Base-by-base conservation (phyloP, 345 rosid species). In the Hibiscus tridactylites region DNA sequence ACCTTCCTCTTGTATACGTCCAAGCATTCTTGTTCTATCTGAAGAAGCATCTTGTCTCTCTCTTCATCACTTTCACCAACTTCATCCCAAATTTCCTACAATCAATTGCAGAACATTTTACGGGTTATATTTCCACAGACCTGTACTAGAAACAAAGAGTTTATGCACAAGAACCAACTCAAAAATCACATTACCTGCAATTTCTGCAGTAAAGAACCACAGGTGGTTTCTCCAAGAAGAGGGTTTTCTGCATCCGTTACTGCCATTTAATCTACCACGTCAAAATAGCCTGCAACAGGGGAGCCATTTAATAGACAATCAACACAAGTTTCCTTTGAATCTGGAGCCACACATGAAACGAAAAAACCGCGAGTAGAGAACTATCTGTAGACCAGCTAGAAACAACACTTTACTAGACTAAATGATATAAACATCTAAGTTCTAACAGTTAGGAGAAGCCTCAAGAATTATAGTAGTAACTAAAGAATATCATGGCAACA, bases 11-110 rank as follows among this genome's bases (percentile, higher is more conserved):
- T 91, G 80, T 94, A 92, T 35, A 90, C 97, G 79, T 94, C 97
- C 29, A 94, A 81, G 79, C 97, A 94, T 72, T 94, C 99, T 56
- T 88, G 88, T 78, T 92, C 97, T 77, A 91, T 88, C 77, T 86
- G 97, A 74, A 94, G 95, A 76, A 94, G 92, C 91, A 90, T 79
- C 84, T 85, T 94, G 81, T 94, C 97, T 73, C 99, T 81, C 61
- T 94, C 93, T 68, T 91, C 99, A 19, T 94, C 99, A 61, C 78
- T 85, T 83, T 91, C 97, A 71, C 97, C 99, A 73, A 94, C 99
- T 78, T 94, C 99, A 84, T 94, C 97, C 97, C 99, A 94, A 58
- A 94, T 90, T 88, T 90, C 96, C 97, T 94, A 65, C 57, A 70
- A 57, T n/a, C 76, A 21, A 71, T 63, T 35, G 72, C 15, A 52